Evolutionary conservation across 768 basidiomycete genomes (phyloP), one percentile per base, ranked within the genome.

Genomic region (Leccinum aurantiacum): DNA sequence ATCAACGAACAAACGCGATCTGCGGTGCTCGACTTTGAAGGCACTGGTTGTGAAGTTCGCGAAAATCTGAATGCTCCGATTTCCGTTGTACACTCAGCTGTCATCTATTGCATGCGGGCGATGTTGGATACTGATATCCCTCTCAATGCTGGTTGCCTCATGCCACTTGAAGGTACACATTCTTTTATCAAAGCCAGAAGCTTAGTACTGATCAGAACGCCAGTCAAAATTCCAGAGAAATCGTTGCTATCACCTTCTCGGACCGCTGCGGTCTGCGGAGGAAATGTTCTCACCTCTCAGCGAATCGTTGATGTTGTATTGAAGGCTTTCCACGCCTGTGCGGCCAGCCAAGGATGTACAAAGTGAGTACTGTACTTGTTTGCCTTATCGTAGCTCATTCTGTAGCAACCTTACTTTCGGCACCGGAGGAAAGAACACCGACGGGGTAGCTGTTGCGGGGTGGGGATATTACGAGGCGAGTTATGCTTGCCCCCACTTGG

Each of bases 281-380:
- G 95, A 11, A 98, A 97, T 69, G 93, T 95, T 2, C 77, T 93
- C 49, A 95, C 93, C 4, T 91, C 88, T 6, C 95, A 96, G 69
- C 82, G 95, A n/a, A 91, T 96, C 49, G 92, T 95, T 3, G 95
- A 98, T 69, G 93, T 95, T 3, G 90, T 98, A 35, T 77, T 98
- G 37, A 93, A 90, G 71, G 94, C 95, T 0, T 97, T 98, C 78
- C 83, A 90, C 66, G 94, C 93, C 3, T 89, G 87, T 51, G 93
- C 94, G 17, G 95, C 94, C 0, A 93, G 91, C 67, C 95, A 97
- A 71, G 95, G 95, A 1, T 93, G 92, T 67, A 95, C 92, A 50
- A 95, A 95, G 92, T 92, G 71, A 65, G 86, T 73, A 3, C 5
- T 38, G 37, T 27, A 1, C 5, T 1, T 19, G 19, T 11, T 41